Evolutionary conservation across 345 rosid species (phyloP), one percentile per base, ranked within the genome.

Genomic region (Gynandropsis gynandra): DNA sequence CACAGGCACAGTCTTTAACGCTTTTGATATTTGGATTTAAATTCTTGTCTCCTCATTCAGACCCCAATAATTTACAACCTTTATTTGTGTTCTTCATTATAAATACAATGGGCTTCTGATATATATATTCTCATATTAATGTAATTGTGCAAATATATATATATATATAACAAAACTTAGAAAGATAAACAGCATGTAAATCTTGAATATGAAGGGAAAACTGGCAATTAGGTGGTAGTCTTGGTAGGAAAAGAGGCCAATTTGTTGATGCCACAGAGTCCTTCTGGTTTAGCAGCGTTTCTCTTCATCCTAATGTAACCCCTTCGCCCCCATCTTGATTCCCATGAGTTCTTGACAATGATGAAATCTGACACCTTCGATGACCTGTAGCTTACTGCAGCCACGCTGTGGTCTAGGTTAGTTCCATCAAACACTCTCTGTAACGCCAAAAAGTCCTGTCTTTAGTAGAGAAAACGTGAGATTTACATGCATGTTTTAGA

Each of bases 341-440:
- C 97, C 97, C 94, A 89, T 1, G 95, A 89, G 63, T 89, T 85
- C 80, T 76, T 89, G 51, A 89, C 94, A 13, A 81, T 76, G 11
- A 86, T 67, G 59, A 81, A 81, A 54, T 86, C 93, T 3, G 54
- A 36, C 16, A 77, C 85, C 48, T 68, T 82, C 4, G 69, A 55
- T 54, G 97, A 72, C 42, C 94, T 94, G 4, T 86, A 89, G 16
- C 95, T 94, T 17, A 83, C 88, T 0, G 89, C 89, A 32, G 93
- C 71, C 13, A 86, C 97, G 12, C 90, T 90, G 2, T 80, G 95
- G 57, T 85, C 84, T 7, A 85, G 68, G 5, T 70, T 73, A 4
- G 81, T 76, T 48, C 93, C 88, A 29, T 70, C 64, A 33, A 79
- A 83, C 37, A 89, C 82, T 17, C 97, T 94, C 94, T 89, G 70